phyloP scores from a whole-genome alignment of 306 rosid species.

The Sicyos edulis region DNA sequence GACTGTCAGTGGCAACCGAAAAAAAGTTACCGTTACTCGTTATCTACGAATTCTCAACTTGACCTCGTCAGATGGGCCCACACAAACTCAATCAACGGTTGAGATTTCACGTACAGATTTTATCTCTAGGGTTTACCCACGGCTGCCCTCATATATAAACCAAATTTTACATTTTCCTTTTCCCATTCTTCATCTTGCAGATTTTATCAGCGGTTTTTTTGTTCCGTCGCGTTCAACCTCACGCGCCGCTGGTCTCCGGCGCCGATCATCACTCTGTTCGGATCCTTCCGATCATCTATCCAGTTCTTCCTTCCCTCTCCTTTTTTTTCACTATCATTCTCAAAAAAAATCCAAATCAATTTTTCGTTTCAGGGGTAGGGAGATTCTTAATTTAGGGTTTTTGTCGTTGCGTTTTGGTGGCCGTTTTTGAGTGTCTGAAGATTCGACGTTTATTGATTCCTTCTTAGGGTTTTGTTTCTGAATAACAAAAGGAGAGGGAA shows the following conservation, averaged over 20 bases:
- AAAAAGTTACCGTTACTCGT: constrained; percentile 19
- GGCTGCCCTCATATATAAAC: background rate
- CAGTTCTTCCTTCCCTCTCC: constrained; percentile 19
- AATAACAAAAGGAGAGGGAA: constrained; percentile 24
- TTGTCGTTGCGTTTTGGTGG: constrained; percentile 6
- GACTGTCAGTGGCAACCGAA: background rate
- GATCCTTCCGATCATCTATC: constrained; percentile 10
- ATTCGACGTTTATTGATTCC: constrained; percentile 9
- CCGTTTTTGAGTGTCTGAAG: constrained; percentile 20
- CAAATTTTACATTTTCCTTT: background rate
- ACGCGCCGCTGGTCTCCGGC: constrained; percentile 37
- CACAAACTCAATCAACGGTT: constrained; percentile 4
- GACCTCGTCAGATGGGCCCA: constrained; percentile 34
- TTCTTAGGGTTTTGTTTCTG: constrained; percentile 17
- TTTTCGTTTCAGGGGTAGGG: constrained; percentile 14
- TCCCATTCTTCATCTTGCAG: constrained; percentile 23
- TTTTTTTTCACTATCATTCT: background rate
- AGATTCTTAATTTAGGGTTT: constrained; percentile 9
- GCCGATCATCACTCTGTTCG: background rate
- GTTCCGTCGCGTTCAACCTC: background rate
- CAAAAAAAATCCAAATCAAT: background rate
- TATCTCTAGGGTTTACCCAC: constrained; percentile 20
- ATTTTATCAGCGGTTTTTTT: constrained; percentile 21
- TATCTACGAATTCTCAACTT: constrained; percentile 7
- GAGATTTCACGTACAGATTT: background rate